Evolutionary conservation across 1,284 basidiomycete species (phyloP).

Genomic region (Abortiporus biennis): DNA sequence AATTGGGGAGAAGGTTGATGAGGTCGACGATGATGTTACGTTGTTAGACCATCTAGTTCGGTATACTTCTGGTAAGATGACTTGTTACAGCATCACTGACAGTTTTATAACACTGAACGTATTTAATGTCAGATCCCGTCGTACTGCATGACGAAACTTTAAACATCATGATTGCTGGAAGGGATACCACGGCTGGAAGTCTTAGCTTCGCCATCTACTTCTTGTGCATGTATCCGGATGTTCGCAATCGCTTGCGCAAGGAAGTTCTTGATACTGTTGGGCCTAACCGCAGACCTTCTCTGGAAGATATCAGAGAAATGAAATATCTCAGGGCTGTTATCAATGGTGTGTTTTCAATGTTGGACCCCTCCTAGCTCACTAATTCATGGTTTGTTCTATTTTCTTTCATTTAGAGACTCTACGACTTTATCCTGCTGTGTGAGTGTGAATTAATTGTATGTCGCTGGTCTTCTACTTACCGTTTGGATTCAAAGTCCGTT

Average conservation of each 20-base stretch:
- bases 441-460: conserved; percentile 13
- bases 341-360: conserved; percentile 4
- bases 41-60: conserved; percentile 34
- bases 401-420: conserved; percentile 24
- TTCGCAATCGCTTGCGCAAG: conserved; percentile 29
- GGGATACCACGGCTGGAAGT: conserved; percentile 32
- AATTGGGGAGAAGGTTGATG: conserved; percentile 25
- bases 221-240: conserved; percentile 31
- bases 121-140: conserved; percentile 9
- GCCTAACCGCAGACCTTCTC: conserved; percentile 26
- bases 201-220: conserved; percentile 36
- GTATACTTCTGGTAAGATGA: conserved; percentile 28
- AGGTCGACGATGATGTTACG: conserved; percentile 35
- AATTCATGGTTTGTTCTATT: conserved; percentile 9
- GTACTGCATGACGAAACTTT: conserved; percentile 32
- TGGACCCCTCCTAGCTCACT: neutral
- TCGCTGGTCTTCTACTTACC: neutral
- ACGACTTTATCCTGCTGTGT: conserved; percentile 29
- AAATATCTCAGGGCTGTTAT: conserved; percentile 6
- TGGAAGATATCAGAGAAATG: conserved; percentile 30
- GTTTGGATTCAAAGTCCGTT: conserved; percentile 15
- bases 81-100: neutral
- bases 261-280: conserved; percentile 37
- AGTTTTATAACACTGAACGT: neutral
- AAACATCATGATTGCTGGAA: conserved; percentile 35